phyloP scores from a whole-genome alignment of 2,329 filamentous ascomycete species.

The Trichoderma afroharzianum region DNA sequence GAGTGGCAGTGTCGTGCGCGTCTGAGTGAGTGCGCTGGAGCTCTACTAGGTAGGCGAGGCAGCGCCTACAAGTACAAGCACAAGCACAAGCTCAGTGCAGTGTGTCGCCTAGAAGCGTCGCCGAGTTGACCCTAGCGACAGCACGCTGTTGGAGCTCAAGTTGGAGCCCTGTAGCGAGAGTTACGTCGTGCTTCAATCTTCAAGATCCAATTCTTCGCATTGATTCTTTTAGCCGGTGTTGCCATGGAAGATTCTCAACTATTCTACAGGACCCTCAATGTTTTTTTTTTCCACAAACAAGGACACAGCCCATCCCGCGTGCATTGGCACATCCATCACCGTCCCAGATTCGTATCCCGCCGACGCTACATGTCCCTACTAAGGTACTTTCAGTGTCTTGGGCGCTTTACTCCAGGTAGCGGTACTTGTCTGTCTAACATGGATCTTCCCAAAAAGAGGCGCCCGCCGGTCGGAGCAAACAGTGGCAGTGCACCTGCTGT shows the following conservation, averaged over 20 bases:
- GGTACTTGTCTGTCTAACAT: not conserved
- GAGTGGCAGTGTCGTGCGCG: constrained; percentile 6
- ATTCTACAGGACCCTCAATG: not conserved
- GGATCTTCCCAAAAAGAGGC: not conserved
- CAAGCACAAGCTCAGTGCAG: not conserved
- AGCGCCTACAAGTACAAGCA: not conserved
- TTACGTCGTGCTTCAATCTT: not conserved
- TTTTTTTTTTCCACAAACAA: not conserved
- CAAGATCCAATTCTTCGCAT: not conserved
- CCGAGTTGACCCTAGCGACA: not conserved
- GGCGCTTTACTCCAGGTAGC: not conserved
- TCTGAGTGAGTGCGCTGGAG: not conserved
- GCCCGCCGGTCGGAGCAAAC: constrained; percentile 1
- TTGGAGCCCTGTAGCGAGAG: not conserved
- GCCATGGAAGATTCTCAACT: not conserved
- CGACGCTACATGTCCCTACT: not conserved
- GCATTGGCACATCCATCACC: not conserved
- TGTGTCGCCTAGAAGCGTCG: not conserved
- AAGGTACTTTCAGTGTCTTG: not conserved
- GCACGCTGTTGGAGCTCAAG: not conserved
- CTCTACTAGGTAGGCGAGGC: not conserved
- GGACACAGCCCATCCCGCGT: not conserved
- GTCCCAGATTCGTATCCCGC: not conserved
- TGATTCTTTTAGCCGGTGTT: not conserved
- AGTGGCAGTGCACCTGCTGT: constrained; percentile 16